phyloP scores from a whole-genome alignment of 75 land plant species.

The Sequoia sempervirens region DNA sequence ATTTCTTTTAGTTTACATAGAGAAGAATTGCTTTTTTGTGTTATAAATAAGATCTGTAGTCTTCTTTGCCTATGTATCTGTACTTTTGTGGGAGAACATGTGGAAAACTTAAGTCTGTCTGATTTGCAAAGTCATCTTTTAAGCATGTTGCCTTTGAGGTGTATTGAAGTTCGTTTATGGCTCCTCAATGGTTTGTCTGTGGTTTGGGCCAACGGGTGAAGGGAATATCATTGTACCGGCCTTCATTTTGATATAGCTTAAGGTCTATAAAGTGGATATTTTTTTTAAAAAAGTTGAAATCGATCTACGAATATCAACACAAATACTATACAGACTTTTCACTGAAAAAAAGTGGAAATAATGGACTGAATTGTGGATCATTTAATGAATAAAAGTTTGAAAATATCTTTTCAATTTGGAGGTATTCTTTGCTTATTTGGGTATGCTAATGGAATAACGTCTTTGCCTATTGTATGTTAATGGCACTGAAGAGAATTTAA shows the following conservation, averaged over 20 bases:
- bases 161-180: neutral
- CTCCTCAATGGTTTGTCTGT: neutral
- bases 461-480: neutral
- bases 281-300: no score
- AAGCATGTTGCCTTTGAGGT: neutral
- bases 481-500: neutral
- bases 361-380: no score
- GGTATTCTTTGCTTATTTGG: neutral
- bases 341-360: no score
- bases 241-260: neutral
- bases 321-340: no score
- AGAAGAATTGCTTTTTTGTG: neutral
- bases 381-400: no score
- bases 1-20: neutral
- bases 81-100: neutral
- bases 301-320: no score
- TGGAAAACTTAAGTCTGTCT: neutral
- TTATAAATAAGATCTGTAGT: no score
- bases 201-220: neutral
- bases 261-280: neutral
- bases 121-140: neutral
- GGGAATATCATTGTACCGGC: neutral
- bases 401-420: neutral
- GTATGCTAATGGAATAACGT: neutral
- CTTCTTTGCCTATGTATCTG: no score